Evolutionary conservation across 495 filamentous ascomycete species (phyloP).

Genomic region (Beverwykella pulmonaria): DNA sequence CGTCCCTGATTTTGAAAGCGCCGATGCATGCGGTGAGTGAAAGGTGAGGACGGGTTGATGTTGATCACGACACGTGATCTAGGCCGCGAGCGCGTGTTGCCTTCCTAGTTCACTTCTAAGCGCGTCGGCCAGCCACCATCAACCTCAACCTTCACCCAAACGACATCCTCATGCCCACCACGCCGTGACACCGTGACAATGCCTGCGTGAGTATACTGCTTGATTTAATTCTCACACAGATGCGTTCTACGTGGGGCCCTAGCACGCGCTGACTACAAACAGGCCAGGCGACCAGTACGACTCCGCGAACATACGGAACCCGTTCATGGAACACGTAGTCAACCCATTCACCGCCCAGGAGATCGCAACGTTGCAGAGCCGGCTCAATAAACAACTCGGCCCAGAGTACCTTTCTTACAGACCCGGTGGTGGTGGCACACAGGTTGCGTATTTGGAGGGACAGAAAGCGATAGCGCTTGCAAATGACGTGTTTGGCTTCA

Average conservation of each 20-base stretch:
- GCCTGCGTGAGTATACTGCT: conserved; percentile 32
- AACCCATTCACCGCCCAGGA: conserved; percentile 83
- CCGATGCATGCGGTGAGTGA: neutral
- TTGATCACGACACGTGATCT: neutral
- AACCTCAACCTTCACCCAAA: conserved; percentile 14
- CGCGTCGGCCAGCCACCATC: conserved; percentile 31
- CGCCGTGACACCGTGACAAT: conserved; percentile 18
- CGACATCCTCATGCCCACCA: conserved; percentile 21
- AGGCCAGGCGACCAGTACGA: conserved; percentile 80
- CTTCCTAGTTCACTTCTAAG: too few relatives aligned
- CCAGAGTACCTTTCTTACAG: conserved; percentile 92
- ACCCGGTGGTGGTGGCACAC: conserved; percentile 75
- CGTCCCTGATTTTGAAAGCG: too few relatives aligned
- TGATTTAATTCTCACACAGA: neutral
- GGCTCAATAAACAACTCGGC: conserved; percentile 90
- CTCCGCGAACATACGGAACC: conserved; percentile 59
- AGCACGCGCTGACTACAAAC: conserved; percentile 8
- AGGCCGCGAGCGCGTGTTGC: neutral
- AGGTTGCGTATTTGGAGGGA: conserved; percentile 86
- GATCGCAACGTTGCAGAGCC: conserved; percentile 82
- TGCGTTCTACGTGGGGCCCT: neutral
- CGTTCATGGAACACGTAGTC: conserved; percentile 76
- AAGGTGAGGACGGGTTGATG: neutral
- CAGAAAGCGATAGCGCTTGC: conserved; percentile 95
- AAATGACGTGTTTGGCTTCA: conserved; percentile 98